Base-by-base conservation (phyloP, 2,329 filamentous ascomycete genomes). In the Trichoderma citrinoviride region DNA sequence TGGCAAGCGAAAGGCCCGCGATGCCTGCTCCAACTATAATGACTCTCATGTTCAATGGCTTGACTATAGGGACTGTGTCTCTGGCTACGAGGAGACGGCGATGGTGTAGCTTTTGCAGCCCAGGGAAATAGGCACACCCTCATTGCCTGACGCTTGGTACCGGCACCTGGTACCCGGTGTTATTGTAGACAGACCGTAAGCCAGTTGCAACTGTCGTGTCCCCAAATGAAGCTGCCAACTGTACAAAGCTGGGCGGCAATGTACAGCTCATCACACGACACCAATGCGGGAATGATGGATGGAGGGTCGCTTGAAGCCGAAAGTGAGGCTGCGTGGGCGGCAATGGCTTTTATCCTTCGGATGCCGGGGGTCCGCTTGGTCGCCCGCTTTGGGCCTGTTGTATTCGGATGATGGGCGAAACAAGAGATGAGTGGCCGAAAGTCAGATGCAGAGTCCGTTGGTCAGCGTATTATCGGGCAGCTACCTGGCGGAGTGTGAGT, bases 1-100 rank as follows among this genome's bases (percentile, higher is more conserved):
- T 61, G 25, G 71, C 71, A 44, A 72, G 57, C 15, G 70, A 69
- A 7, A 73, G 67, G 5, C 83, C 83, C 5, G 78, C 75, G 17
- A 85, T 74, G 46, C 79, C 77, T 10, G 80, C 83, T 17, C 82
- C 82, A 1, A 77, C 80, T 37, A 85, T 82, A 71, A 68, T 66
- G 50, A 70, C 52, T 41, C 61, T 65, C 67, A 68, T 68, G 17
- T 47, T 49, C 21, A 47, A 41, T 3, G 27, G 27, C 15, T 37
- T 12, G 33, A 12, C 33, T 37, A 5, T 37, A 14, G 14, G 33
- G 3, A 14, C 33, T 37, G 33, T 37, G 8, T 37, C 33, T 37
- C 23, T 41, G 52, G 21, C 37, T 49, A 23, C 10, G n/a, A 44
- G 12, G 15, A 41, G 29, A 41, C 25, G 56, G 21, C 29, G n/a